Evolutionary conservation across 2,329 filamentous ascomycete species (phyloP).

Genomic region (Sporothrix pseudoabietina): DNA sequence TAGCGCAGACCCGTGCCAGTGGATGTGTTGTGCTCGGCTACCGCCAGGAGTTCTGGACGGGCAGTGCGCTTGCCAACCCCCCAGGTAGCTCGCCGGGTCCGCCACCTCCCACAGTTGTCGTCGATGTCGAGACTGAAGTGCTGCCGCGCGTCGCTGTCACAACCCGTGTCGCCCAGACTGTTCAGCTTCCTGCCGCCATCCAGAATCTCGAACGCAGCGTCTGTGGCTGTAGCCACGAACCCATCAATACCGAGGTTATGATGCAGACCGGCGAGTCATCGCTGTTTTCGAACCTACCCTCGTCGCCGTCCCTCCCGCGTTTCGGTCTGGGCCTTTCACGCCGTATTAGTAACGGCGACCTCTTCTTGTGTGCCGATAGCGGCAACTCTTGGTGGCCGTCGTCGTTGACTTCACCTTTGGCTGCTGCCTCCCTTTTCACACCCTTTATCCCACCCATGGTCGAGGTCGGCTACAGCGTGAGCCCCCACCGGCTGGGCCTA

Average conservation of each 20-base stretch:
- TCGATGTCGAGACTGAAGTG: conserved; percentile 46
- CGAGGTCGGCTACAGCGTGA: conserved; percentile 48
- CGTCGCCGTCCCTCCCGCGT: conserved; percentile 37
- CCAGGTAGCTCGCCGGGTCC: not conserved
- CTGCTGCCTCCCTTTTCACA: conserved; percentile 29
- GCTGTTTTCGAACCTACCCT: conserved; percentile 36
- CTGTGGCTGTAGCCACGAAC: conserved; percentile 34
- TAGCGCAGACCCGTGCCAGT: conserved; percentile 45
- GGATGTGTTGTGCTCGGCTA: conserved; percentile 45
- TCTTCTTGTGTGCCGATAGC: conserved; percentile 47
- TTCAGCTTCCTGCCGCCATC: conserved; percentile 19
- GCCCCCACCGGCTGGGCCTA: conserved; percentile 41
- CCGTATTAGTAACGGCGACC: conserved; percentile 39
- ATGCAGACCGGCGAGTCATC: conserved; percentile 27
- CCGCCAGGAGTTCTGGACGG: conserved; percentile 45
- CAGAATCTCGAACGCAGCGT: conserved; percentile 17
- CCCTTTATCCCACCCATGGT: conserved; percentile 42
- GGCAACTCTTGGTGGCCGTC: conserved; percentile 44
- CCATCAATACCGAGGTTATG: conserved; percentile 45
- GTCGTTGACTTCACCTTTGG: not conserved
- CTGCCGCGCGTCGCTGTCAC: conserved; percentile 46
- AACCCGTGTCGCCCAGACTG: conserved; percentile 39
- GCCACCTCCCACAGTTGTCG: conserved; percentile 36
- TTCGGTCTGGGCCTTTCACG: conserved; percentile 37
- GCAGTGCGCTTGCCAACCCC: conserved; percentile 9